Evolutionary conservation across 495 filamentous ascomycete genomes (phyloP), one percentile per base, ranked within the genome.

Genomic region (Aspergillus avenaceus): DNA sequence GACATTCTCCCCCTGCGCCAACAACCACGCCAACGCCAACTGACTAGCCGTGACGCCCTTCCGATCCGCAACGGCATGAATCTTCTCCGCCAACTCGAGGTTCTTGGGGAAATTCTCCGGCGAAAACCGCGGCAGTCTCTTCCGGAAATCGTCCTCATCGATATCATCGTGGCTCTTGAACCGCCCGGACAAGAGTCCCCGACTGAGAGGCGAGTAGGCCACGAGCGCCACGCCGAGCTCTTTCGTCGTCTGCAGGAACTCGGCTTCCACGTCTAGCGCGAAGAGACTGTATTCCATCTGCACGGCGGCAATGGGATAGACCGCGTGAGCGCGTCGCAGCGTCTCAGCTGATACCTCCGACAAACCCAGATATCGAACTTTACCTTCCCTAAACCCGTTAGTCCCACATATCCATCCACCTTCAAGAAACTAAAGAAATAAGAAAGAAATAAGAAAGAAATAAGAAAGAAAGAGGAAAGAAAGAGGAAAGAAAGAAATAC

Each of bases 201-300:
- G 66, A 0, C 73, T 69, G 0, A 81, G 57, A 0, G 77, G 78
- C 1, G 59, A 65, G 52, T 77, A 77, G 11, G 69, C 67, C 11
- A 77, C 58, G 5, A 67, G 52, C 23, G 66, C 64, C 22, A 76
- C 66, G 9, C 74, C 72, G 18, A 75, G 63, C 22, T 84, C 54
- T 24, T 60, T 58, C 31, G 60, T 75, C 1, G 80, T 75, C 12
- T 70, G 58, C 1, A 85, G 61, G 1, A 85, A 62, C 19, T 60
- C 43, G 1, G 55, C 60, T 59, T 86, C 81, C 43, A 86, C 79
- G 16, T 53, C 50, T 8, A 53, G 18, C 12, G 50, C 51, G 32
- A 72, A 70, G 24, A 68, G 63, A 8, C 61, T 59, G 38, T 60
- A 84, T 60, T 85, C 82, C 23, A 84, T 65, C 60, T 87, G 76